Conservation (phyloP, 2,329 filamentous ascomycete species). For the Cordyceps fumosorosea region DNA sequence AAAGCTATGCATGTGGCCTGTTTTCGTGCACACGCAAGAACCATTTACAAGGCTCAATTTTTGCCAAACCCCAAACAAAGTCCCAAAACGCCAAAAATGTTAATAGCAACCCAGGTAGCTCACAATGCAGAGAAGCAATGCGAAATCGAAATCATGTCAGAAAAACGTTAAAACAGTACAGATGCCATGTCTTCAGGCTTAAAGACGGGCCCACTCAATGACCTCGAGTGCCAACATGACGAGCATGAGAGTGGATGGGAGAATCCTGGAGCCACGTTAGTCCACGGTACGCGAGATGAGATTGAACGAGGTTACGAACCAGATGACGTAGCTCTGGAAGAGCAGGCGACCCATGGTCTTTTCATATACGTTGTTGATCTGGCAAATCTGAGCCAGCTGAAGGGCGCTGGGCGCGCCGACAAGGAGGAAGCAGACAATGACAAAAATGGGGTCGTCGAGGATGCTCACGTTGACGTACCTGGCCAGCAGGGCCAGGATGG, state of each 20-base stretch:
- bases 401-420: conserved; percentile 89
- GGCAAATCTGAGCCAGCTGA: conserved; percentile 95
- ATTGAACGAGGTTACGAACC: conserved; percentile 47
- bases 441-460: conserved; percentile 93
- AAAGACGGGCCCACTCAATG: conserved; percentile 67
- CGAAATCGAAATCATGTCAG: not conserved
- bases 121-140: not conserved
- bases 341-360: conserved; percentile 86
- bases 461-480: conserved; percentile 93
- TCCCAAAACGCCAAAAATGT: conserved; percentile 1
- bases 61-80: not conserved
- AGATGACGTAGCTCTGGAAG: conserved; percentile 85
- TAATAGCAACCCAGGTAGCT: not conserved
- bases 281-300: not conserved
- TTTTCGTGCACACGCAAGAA: not conserved
- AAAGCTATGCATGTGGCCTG: not conserved
- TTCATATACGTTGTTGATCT: conserved; percentile 96
- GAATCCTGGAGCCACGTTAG: conserved; percentile 56
- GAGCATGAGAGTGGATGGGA: conserved; percentile 83
- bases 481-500: conserved; percentile 75
- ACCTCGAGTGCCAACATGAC: conserved; percentile 91
- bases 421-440: conserved; percentile 95
- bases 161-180: conserved; percentile 12
- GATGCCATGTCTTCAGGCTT: conserved; percentile 12
- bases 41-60: not conserved